These are phyloP conservation scores for Botryotinia calthae DNA, from an alignment of 2,329 filamentous ascomycete genomes.

Conservation along the genomic window DNA sequence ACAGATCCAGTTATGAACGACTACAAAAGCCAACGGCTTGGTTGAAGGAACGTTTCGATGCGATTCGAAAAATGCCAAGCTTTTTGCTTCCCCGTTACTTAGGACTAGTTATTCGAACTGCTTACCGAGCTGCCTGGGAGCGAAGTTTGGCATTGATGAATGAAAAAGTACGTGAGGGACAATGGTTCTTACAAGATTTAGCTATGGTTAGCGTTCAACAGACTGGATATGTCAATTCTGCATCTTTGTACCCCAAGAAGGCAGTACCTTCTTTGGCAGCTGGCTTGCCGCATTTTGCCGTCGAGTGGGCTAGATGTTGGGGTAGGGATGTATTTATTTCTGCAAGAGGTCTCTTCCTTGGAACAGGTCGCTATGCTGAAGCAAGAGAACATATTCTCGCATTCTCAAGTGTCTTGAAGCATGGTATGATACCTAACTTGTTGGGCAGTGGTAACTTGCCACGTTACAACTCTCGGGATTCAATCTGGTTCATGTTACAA, in stretches of 20 bases:
- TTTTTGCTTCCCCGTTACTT: conserved; percentile 94
- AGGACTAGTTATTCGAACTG: conserved; percentile 80
- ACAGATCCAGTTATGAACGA: conserved; percentile 58
- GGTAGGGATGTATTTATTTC: conserved; percentile 97
- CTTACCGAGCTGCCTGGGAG: conserved; percentile 80
- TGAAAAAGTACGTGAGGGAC: conserved; percentile 72
- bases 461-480: conserved; percentile 93
- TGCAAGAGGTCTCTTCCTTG: conserved; percentile 84
- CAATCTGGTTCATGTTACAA: conserved; percentile 97
- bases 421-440: conserved; percentile 97
- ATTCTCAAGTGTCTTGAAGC: conserved; percentile 94
- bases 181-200: conserved; percentile 84
- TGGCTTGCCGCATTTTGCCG: conserved; percentile 89
- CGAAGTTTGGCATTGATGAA: conserved; percentile 77
- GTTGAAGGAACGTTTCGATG: conserved; percentile 81
- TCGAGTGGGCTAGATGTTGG: conserved; percentile 95
- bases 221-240: conserved; percentile 84
- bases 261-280: conserved; percentile 84
- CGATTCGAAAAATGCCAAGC: conserved; percentile 78
- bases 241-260: conserved; percentile 84
- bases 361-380: conserved; percentile 82
- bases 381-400: conserved; percentile 92
- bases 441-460: conserved; percentile 81
- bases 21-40: conserved; percentile 69
- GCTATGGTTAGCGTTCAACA: conserved; percentile 91